phyloP scores from a whole-genome alignment of 495 filamentous ascomycete genomes.

The Bombardia bombarda region DNA sequence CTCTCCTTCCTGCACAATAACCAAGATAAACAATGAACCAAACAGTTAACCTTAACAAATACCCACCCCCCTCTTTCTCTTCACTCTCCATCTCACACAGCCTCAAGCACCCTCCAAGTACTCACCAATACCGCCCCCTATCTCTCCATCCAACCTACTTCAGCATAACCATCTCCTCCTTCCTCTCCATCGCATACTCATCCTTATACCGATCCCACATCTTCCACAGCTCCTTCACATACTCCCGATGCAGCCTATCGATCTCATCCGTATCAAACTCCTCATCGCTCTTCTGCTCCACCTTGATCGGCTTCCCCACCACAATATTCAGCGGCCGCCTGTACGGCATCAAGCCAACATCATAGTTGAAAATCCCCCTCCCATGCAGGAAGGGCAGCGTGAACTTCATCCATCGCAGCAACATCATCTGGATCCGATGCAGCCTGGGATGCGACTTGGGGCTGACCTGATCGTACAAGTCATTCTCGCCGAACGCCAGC shows the following conservation, averaged over 20 bases:
- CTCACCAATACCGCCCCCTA: too few relatives aligned
- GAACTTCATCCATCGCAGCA: conserved; percentile 84
- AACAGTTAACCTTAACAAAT: too few relatives aligned
- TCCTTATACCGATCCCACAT: conserved; percentile 89
- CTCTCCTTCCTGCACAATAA: too few relatives aligned
- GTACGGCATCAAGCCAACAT: conserved; percentile 93
- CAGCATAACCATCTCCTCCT: conserved; percentile 68
- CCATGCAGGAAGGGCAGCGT: conserved; percentile 88
- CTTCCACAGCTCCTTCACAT: conserved; percentile 69
- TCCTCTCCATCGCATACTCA: conserved; percentile 64
- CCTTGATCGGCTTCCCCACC: conserved; percentile 70
- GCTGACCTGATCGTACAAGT: conserved; percentile 83
- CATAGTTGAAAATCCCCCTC: conserved; percentile 92
- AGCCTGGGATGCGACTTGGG: conserved; percentile 63
- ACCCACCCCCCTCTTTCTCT: too few relatives aligned
- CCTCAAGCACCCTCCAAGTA: too few relatives aligned
- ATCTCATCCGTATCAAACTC: conserved; percentile 64
- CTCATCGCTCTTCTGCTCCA: conserved; percentile 31
- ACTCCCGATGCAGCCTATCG: conserved; percentile 67
- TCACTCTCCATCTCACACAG: too few relatives aligned
- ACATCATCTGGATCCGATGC: conserved; percentile 66
- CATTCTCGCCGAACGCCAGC: conserved; percentile 88
- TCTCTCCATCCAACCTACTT: too few relatives aligned
- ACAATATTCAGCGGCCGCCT: conserved; percentile 80
- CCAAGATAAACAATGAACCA: too few relatives aligned